A percentile compares a stretch with the other conserved stretches of the same genome.
These are phyloP conservation scores for Silene conica DNA, from an alignment of 148 eudicot species.

Conservation along the genomic window DNA sequence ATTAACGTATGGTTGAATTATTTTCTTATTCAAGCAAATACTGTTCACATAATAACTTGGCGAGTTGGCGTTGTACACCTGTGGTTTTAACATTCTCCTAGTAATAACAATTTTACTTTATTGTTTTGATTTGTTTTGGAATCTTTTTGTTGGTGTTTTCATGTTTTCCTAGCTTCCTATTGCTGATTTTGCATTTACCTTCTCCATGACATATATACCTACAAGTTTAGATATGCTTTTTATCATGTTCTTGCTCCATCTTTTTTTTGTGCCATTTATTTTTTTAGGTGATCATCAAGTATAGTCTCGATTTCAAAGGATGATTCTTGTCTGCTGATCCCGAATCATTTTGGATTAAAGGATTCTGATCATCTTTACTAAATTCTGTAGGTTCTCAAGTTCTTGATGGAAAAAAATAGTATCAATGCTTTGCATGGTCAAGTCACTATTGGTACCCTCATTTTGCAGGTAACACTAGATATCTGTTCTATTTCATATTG, in stretches of 20 bases:
- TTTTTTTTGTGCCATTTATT: background rate
- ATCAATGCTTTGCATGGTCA: constrained; percentile 79
- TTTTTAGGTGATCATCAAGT: too few species aligned
- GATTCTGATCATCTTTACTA: constrained; percentile 1
- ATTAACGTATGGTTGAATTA: too few species aligned
- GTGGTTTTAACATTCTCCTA: background rate
- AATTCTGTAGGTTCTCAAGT: constrained; percentile 63
- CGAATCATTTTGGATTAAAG: too few species aligned
- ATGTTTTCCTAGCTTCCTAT: background rate
- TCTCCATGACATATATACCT: background rate
- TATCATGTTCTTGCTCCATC: background rate
- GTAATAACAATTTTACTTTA: background rate
- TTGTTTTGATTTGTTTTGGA: background rate
- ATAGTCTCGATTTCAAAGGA: background rate
- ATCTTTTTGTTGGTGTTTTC: background rate
- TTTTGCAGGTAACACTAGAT: constrained; percentile 48
- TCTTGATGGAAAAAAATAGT: constrained; percentile 88
- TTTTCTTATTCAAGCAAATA: background rate
- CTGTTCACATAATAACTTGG: background rate
- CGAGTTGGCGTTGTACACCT: background rate
- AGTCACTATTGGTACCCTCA: constrained; percentile 81
- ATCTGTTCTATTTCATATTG: background rate
- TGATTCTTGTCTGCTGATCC: too few species aligned
- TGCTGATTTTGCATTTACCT: constrained; percentile 5
- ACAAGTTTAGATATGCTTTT: too few species aligned